Base-by-base conservation (phyloP, 1,284 basidiomycete species). In the Fistulinella cinereoalba region DNA sequence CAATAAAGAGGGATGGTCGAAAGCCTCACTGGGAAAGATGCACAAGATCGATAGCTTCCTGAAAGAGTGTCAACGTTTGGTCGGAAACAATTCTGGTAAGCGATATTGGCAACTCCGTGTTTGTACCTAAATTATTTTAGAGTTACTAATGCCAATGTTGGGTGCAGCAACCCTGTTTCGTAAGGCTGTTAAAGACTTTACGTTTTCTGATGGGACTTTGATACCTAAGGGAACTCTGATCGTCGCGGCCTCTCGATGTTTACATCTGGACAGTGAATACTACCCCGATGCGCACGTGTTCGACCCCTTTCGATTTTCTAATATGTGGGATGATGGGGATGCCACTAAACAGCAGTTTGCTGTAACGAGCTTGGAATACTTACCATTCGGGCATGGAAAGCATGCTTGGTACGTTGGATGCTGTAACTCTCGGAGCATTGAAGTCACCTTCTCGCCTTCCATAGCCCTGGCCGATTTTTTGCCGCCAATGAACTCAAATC, bases 1-100 rank as follows among this genome's bases (percentile, higher is more conserved):
- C 38, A n/a, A n/a, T n/a, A 25, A 61, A 25, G 63, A 74, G 10
- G 75, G 74, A 6, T 75, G 74, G 73, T 65, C 71, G 8, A 74
- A 72, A 50, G 54, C 46, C 1, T 65, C 68, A 0, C 47, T 76
- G 33, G 61, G 53, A 28, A 68, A 67, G 41, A 71, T 77, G 71
- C 53, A 54, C 43, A 73, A 69, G 51, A 44, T 74, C 4, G 75
- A 78, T 54, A 77, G 74, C 51, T 74, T 77, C 54, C 18, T 77
- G 18, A 66, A 65, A 37, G 75, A 77, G 54, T 21, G 19, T 12
- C 34, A 36, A 15, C 34, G 34, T 13, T 36, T 36, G 34, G 15
- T 11, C n/a, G 19, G 19, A 5, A 3, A 13, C 6, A 11, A 1
- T 11, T 1, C 19, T 10, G 12, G 23, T 25, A 37, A 34, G 63